Evolutionary conservation across 1,284 basidiomycete genomes (phyloP).

Genomic region (Fomitopsis pinicola): DNA sequence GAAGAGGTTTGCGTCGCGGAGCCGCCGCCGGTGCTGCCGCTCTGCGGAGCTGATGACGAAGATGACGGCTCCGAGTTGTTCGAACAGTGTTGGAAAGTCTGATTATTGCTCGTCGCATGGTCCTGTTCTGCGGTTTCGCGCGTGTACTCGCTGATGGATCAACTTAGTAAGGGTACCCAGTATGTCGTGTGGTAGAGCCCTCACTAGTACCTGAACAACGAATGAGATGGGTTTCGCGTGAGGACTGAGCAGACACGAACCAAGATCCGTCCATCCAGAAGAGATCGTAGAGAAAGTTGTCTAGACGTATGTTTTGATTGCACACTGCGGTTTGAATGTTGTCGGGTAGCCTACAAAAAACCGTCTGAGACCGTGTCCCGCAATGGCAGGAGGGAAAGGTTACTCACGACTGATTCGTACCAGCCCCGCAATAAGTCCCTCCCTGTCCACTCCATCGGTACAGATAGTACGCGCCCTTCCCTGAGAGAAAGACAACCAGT

Average conservation of each 20-base stretch:
- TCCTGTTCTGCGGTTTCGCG: no score
- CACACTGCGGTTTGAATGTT: conserved; percentile 12
- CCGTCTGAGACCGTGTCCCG: background rate
- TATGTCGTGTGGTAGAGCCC: background rate
- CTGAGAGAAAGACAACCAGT: background rate
- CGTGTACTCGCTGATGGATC: no score
- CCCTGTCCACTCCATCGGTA: background rate
- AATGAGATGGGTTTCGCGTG: background rate
- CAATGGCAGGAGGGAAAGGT: background rate
- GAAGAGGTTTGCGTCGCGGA: no score
- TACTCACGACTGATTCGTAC: conserved; percentile 7
- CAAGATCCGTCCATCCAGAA: conserved; percentile 14
- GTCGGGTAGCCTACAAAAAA: background rate
- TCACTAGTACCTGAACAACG: conserved; percentile 14
- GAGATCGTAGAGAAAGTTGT: conserved; percentile 12
- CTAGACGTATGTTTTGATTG: conserved; percentile 9
- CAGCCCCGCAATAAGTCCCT: background rate
- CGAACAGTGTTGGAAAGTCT: no score
- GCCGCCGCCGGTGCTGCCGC: no score
- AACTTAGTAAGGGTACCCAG: no score
- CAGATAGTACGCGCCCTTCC: conserved; percentile 2
- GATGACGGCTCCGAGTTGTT: no score
- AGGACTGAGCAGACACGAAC: background rate
- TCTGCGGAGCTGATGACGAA: no score
- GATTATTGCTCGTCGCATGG: no score